Evolutionary conservation across 2,329 filamentous ascomycete species (phyloP).

Genomic region (Trichocomaceae sp.): DNA sequence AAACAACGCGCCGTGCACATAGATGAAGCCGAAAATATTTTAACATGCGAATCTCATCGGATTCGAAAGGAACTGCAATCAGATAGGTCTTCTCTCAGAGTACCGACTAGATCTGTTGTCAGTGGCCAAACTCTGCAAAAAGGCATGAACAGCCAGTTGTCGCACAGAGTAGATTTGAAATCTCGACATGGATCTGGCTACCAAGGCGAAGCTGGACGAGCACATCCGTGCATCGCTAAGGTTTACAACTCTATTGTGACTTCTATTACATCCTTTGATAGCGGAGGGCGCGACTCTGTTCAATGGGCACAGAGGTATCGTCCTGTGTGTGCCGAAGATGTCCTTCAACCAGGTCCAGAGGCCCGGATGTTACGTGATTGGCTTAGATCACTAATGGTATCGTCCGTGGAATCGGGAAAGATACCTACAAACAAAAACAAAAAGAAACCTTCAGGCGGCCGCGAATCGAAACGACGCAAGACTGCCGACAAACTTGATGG

Average conservation of each 20-base stretch:
- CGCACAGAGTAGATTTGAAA: constrained; percentile 14
- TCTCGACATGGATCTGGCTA: constrained; percentile 9
- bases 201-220: constrained; percentile 9
- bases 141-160: constrained; percentile 26
- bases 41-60: constrained; percentile 17
- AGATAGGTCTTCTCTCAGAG: constrained; percentile 18
- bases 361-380: constrained; percentile 68
- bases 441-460: constrained; percentile 18
- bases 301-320: constrained; percentile 83
- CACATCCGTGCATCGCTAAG: constrained; percentile 54
- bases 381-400: constrained; percentile 69
- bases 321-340: constrained; percentile 59
- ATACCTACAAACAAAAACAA: constrained; percentile 26
- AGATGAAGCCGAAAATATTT: constrained; percentile 28
- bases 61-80: neutral
- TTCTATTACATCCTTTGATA: constrained; percentile 72
- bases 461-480: constrained; percentile 56
- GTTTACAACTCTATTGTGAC: constrained; percentile 56
- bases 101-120: constrained; percentile 24
- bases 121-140: constrained; percentile 26
- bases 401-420: constrained; percentile 62
- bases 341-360: constrained; percentile 70
- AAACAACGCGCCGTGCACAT: constrained; percentile 30
- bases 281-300: constrained; percentile 63
- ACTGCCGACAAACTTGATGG: constrained; percentile 66